Conservation (phyloP, 2,329 filamentous ascomycete genomes). For the Epicoccum sorghinum region DNA sequence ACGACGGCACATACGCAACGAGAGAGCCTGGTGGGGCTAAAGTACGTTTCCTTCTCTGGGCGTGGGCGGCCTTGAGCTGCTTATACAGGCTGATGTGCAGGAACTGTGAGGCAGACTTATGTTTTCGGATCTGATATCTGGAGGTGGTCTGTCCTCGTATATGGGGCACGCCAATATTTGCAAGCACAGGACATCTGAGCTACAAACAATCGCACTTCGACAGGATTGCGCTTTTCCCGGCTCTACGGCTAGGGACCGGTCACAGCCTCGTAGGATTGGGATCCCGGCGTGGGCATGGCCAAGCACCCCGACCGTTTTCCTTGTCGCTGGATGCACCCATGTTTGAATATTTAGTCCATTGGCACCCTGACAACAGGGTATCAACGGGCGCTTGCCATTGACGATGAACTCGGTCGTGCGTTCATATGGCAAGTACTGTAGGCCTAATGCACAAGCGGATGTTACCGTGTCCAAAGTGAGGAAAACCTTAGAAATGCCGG, state of each 20-base stretch:
- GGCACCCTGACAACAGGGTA: constrained; percentile 32
- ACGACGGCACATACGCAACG: constrained; percentile 31
- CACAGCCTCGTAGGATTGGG: constrained; percentile 47
- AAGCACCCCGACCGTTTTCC: constrained; percentile 45
- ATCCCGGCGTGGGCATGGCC: constrained; percentile 40
- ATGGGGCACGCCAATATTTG: constrained; percentile 43
- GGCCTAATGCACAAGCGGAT: constrained; percentile 14
- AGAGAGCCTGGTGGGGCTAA: constrained; percentile 40
- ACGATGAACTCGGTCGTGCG: constrained; percentile 6
- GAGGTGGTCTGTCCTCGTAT: constrained; percentile 43
- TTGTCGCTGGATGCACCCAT: constrained; percentile 39
- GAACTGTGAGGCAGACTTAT: constrained; percentile 41
- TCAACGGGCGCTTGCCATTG: constrained; percentile 29
- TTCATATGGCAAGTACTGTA: background rate
- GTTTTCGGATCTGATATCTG: constrained; percentile 33
- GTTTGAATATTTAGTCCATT: constrained; percentile 34
- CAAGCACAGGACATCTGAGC: constrained; percentile 41
- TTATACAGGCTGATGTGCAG: constrained; percentile 13
- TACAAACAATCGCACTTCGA: constrained; percentile 36
- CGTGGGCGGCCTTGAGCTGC: constrained; percentile 16
- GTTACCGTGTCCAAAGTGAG: constrained; percentile 6
- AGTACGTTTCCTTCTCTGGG: constrained; percentile 38
- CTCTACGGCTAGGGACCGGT: constrained; percentile 45
- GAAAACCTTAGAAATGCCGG: constrained; percentile 6
- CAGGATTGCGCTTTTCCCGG: constrained; percentile 43